A percentile compares a stretch with the other conserved stretches of the same genome.
These are phyloP conservation scores for Cicer chorassanicum DNA, from an alignment of 306 rosid species.

Conservation along the genomic window DNA sequence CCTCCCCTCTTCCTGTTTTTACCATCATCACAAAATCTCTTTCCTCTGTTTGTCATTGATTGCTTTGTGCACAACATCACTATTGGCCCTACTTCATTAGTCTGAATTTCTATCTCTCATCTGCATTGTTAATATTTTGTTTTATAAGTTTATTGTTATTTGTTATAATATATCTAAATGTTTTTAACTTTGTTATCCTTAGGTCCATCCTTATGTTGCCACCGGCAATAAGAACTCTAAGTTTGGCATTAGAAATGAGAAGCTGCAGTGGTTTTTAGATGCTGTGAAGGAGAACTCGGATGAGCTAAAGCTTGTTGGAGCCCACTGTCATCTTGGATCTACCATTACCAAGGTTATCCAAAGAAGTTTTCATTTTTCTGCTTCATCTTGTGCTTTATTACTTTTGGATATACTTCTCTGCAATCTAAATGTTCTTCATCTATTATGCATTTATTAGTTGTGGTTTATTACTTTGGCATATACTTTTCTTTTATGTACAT, in stretches of 20 bases:
- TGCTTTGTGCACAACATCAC: background rate
- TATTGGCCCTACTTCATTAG: constrained; percentile 1
- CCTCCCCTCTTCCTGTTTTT: constrained; percentile 11
- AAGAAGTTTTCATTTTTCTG: background rate
- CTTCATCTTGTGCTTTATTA: background rate
- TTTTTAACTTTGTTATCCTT: constrained; percentile 30
- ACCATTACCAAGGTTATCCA: constrained; percentile 85
- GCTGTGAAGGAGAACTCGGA: constrained; percentile 75
- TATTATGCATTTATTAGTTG: background rate
- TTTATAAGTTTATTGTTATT: constrained; percentile 22
- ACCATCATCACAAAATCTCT: background rate
- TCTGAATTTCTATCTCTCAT: constrained; percentile 14
- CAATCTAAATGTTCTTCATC: background rate
- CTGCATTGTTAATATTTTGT: background rate
- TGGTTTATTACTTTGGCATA: too few species aligned
- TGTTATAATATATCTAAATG: constrained; percentile 10
- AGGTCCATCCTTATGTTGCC: constrained; percentile 97
- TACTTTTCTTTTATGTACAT: too few species aligned
- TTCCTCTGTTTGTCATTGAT: background rate
- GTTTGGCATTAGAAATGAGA: constrained; percentile 95
- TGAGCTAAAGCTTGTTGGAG: constrained; percentile 93
- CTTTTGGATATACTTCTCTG: background rate
- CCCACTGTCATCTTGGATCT: constrained; percentile 97
- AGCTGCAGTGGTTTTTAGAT: constrained; percentile 95
- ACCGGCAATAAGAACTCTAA: constrained; percentile 97